Evolutionary conservation across 139 green algal genomes (phyloP).

Genomic region (Nannochloris sp.): DNA sequence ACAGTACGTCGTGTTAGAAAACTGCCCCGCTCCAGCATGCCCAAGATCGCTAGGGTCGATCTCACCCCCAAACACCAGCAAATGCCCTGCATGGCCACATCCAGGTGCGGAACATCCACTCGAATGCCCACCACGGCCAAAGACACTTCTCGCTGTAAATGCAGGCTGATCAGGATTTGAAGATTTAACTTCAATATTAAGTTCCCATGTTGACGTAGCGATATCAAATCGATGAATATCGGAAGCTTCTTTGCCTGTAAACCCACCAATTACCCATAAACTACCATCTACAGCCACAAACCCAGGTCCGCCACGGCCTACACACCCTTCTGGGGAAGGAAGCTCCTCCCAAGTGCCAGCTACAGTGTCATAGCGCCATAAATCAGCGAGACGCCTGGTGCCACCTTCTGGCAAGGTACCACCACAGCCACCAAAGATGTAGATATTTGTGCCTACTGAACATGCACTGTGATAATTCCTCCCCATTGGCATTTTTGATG

Average conservation of each 20-base stretch:
- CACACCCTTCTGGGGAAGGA: background rate
- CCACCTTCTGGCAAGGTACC: too few species aligned
- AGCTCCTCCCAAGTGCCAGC: background rate
- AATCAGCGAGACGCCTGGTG: constrained; percentile 6
- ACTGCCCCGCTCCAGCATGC: constrained; percentile 7
- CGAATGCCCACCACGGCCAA: background rate
- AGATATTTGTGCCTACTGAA: background rate
- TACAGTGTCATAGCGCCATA: constrained; percentile 6
- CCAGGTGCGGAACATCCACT: background rate
- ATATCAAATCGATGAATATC: constrained; percentile 5
- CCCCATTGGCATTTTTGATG: background rate
- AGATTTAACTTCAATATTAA: background rate
- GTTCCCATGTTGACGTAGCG: background rate
- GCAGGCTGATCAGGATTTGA: background rate
- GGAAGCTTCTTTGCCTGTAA: background rate
- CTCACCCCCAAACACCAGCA: constrained; percentile 9
- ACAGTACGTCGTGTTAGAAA: background rate
- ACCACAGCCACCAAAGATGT: constrained; percentile 14
- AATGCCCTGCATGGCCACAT: background rate
- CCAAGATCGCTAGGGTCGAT: constrained; percentile 1
- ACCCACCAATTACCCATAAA: constrained; percentile 4
- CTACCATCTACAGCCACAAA: background rate
- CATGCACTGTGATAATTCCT: constrained; percentile 1
- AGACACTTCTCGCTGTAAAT: constrained; percentile 8
- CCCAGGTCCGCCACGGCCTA: constrained; percentile 1